Evolutionary conservation across 108 stramenopile species (phyloP).

Genomic region (Poteriospumella lacustris): DNA sequence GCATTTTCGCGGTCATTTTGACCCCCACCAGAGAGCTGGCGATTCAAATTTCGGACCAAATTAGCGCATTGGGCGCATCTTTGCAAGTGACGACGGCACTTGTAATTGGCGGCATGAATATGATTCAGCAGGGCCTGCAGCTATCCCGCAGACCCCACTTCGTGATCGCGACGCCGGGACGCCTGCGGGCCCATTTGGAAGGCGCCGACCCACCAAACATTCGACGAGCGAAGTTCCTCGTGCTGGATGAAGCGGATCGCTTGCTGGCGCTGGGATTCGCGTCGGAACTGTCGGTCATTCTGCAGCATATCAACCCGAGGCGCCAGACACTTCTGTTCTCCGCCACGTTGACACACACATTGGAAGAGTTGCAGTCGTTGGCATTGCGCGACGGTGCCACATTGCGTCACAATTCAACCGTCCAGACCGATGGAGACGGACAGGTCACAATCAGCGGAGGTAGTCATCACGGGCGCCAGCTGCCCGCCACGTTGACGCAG

Average conservation of each 20-base stretch:
- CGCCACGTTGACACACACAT: slow-evolving; percentile 83
- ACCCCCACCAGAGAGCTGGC: slow-evolving; percentile 94
- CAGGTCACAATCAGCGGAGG: neutral
- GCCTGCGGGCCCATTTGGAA: slow-evolving; percentile 75
- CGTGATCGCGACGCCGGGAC: slow-evolving; percentile 88
- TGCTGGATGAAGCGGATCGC: slow-evolving; percentile 96
- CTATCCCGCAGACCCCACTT: slow-evolving; percentile 73
- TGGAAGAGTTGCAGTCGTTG: slow-evolving; percentile 63
- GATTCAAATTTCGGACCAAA: slow-evolving; percentile 88
- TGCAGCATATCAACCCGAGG: slow-evolving; percentile 41
- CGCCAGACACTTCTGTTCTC: slow-evolving; percentile 88
- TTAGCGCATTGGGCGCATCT: slow-evolving; percentile 73
- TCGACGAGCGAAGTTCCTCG: slow-evolving; percentile 61
- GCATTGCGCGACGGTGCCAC: slow-evolving; percentile 32
- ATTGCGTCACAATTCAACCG: slow-evolving; percentile 23
- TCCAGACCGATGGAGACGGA: neutral
- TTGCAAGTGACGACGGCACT: slow-evolving; percentile 66
- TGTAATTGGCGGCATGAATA: slow-evolving; percentile 83
- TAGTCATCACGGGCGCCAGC: slow-evolving; percentile 53
- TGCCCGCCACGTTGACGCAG: slow-evolving; percentile 78
- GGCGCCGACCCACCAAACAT: slow-evolving; percentile 64
- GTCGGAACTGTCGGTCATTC: slow-evolving; percentile 74
- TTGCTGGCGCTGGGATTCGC: slow-evolving; percentile 74
- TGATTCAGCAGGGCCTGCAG: slow-evolving; percentile 59
- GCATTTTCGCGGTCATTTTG: slow-evolving; percentile 80